These are phyloP conservation scores for Trichoderma guizhouense DNA, from an alignment of 2,329 filamentous ascomycete species.

Conservation along the genomic window DNA sequence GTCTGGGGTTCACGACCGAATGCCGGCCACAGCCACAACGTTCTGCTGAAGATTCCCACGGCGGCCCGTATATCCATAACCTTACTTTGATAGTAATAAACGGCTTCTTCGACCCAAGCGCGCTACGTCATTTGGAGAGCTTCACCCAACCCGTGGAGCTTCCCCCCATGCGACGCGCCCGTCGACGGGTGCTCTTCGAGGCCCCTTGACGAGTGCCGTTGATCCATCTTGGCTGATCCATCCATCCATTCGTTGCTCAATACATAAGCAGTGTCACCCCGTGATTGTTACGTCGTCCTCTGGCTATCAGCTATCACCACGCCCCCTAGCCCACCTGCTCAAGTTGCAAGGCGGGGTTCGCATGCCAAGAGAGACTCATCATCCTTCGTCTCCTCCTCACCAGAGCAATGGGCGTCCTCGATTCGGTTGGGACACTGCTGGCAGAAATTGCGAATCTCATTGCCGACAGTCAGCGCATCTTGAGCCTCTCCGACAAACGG, in stretches of 20 bases:
- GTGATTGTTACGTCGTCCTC: background rate
- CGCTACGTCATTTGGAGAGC: conserved; percentile 16
- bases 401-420: conserved; percentile 38
- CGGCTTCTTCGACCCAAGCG: background rate
- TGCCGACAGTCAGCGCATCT: conserved; percentile 50
- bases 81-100: conserved; percentile 3
- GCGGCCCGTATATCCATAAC: conserved; percentile 6
- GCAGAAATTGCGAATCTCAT: conserved; percentile 55
- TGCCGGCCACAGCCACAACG: conserved; percentile 18
- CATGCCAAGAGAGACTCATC: background rate
- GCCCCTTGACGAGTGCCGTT: conserved; percentile 14
- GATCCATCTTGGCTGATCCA: background rate
- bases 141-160: conserved; percentile 2
- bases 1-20: conserved; percentile 8
- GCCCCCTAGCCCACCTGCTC: background rate
- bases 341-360: conserved; percentile 14
- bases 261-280: background rate
- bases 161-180: conserved; percentile 17
- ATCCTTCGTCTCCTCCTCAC: background rate
- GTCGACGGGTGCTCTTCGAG: conserved; percentile 18
- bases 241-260: conserved; percentile 1
- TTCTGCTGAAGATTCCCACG: background rate
- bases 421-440: conserved; percentile 57
- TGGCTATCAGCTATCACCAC: background rate
- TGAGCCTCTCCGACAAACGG: conserved; percentile 56